Conservation (phyloP, 2,329 filamentous ascomycete genomes). For the Rutstroemia sp. region DNA sequence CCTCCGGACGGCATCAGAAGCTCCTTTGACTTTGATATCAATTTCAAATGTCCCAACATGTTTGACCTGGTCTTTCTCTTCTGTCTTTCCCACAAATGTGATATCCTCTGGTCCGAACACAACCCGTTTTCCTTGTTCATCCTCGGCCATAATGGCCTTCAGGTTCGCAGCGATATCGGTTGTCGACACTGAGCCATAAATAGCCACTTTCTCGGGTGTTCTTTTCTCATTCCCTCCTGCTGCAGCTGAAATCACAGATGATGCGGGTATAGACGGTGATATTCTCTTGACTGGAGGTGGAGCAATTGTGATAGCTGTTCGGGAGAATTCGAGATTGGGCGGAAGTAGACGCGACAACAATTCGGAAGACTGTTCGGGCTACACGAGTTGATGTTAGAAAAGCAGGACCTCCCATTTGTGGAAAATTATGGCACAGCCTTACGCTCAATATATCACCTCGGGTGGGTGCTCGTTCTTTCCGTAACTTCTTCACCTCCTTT, state of each 20-base stretch:
- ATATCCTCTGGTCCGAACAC: constrained; percentile 43
- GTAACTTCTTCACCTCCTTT: background rate
- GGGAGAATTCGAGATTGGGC: constrained; percentile 24
- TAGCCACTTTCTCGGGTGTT: constrained; percentile 28
- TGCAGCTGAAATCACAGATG: constrained; percentile 24
- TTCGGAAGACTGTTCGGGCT: constrained; percentile 22
- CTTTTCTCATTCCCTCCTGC: constrained; percentile 29
- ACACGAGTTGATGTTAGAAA: constrained; percentile 11
- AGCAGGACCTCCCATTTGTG: background rate
- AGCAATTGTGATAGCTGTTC: constrained; percentile 25
- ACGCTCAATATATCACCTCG: constrained; percentile 23
- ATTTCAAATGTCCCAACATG: constrained; percentile 44
- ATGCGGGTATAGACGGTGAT: constrained; percentile 23
- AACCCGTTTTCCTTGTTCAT: constrained; percentile 43
- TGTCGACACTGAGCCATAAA: constrained; percentile 46
- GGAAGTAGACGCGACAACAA: constrained; percentile 23
- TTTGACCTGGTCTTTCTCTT: constrained; percentile 40
- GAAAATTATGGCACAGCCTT: constrained; percentile 8
- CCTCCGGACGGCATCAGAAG: constrained; percentile 34
- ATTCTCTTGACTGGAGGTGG: constrained; percentile 33
- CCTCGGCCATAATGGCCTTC: constrained; percentile 39
- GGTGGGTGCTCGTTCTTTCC: background rate
- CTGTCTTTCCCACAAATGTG: constrained; percentile 36
- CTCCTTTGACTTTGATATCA: constrained; percentile 42
- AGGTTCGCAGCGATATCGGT: constrained; percentile 43